Base-by-base conservation (phyloP, 1,284 basidiomycete species). In the Macrocystidia cucumis region DNA sequence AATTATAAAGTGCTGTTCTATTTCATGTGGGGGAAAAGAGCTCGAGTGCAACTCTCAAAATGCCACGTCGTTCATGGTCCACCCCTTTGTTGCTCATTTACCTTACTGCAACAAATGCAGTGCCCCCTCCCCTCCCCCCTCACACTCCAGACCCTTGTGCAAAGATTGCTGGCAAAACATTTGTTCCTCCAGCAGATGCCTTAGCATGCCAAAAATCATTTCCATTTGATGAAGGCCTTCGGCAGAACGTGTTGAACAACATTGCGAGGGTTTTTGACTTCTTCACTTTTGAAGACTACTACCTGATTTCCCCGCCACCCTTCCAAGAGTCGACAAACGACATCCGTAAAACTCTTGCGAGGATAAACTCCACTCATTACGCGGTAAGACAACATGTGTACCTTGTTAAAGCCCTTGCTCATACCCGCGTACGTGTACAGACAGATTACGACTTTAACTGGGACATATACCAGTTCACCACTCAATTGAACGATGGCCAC, bases 381-480 rank as follows among this genome's bases (percentile, higher is more conserved):
- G 52, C 50, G 44, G 71, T 69, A 39, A 34, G 61, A 51, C 12
- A 3, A 14, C n/a, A n/a, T n/a, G n/a, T 2, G 20, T 20, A 4
- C n/a, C 25, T 26, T 26, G n/a, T 5, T 9, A 5, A 5, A 25
- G 6, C 11, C 12, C 21, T 11, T 44, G 11, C 28, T 19, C 9
- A 19, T 13, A 29, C 29, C 17, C 20, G 27, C 33, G 16, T 23
- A 14, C 13, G 22, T 6, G 34, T 34, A 26, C 36, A 74, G 69
- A 72, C 70, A 2, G 72, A 79, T 44, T 79, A 74, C 40, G 74
- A 78, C 46, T 78, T 81, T 56, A 78, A 73, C 46, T 60, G 59
- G 33, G 76, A 68, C 27, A 41, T 80, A 7, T 79, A 69, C 43
- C 59, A 73, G 41, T 71, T 77, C 45, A 69, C 66, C 0, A 75